Percentiles rank a stretch among this genome's conserved stretches.
Conservation (phyloP, 495 filamentous ascomycete genomes). For the Penicillium paxilli region DNA sequence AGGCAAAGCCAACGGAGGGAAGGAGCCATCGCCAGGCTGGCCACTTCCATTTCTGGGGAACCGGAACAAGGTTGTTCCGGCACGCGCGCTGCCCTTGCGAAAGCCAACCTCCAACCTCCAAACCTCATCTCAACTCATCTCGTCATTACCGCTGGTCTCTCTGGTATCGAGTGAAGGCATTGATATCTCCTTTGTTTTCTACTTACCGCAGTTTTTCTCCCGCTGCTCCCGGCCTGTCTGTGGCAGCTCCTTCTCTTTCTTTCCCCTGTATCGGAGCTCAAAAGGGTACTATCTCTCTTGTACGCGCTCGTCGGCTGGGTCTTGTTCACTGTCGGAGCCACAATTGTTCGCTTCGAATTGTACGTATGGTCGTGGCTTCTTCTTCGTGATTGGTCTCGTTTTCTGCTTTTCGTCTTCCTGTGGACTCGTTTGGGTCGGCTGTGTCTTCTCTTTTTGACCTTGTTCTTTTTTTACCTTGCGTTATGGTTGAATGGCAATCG, state of each 20-base stretch:
- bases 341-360: conserved; percentile 38
- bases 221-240: conserved; percentile 16
- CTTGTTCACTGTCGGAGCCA: conserved; percentile 29
- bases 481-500: conserved; percentile 10
- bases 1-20: not conserved
- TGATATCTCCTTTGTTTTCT: conserved; percentile 10
- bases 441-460: not conserved
- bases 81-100: conserved; percentile 1
- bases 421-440: not conserved
- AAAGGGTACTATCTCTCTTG: conserved; percentile 6
- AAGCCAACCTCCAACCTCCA: not conserved
- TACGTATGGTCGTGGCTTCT: conserved; percentile 45
- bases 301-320: conserved; percentile 21
- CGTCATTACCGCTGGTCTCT: not conserved
- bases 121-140: too few species aligned
- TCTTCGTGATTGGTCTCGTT: too few species aligned
- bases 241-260: conserved; percentile 12
- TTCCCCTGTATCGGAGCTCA: conserved; percentile 16
- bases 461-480: not conserved
- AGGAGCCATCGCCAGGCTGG: conserved; percentile 2
- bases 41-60: conserved; percentile 4
- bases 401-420: conserved; percentile 6
- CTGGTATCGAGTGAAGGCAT: too few species aligned
- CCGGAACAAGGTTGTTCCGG: not conserved
- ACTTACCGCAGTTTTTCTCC: not conserved